Evolutionary conservation across 805 yeast species (phyloP).

Genomic region (Vanderwaltozyma verrucispora): DNA sequence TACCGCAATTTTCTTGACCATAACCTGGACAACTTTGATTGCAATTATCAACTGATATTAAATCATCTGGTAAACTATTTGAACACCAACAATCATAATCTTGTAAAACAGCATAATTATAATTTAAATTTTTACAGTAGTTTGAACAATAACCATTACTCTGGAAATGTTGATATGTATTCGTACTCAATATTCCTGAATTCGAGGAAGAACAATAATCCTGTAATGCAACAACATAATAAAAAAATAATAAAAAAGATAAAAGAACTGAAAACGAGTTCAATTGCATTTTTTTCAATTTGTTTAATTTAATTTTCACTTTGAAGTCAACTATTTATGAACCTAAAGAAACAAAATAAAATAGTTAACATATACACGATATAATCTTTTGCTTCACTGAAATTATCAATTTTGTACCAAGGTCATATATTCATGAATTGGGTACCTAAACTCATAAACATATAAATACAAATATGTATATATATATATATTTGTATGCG

Average conservation of each 20-base stretch:
- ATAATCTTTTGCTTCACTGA: no score
- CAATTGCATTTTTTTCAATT: no score
- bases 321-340: no score
- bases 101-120: slow-evolving; percentile 20
- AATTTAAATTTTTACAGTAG: slow-evolving; percentile 1
- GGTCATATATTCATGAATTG: no score
- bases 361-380: no score
- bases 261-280: neutral
- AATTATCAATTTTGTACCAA: no score
- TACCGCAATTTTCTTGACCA: slow-evolving; percentile 20
- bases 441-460: no score
- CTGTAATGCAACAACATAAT: slow-evolving; percentile 1
- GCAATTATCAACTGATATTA: slow-evolving; percentile 12
- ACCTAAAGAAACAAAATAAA: no score
- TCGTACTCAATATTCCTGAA: slow-evolving; percentile 5
- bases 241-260: neutral
- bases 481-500: no score
- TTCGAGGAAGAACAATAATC: slow-evolving; percentile 8
- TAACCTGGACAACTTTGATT: slow-evolving; percentile 20
- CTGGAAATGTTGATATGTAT: slow-evolving; percentile 4
- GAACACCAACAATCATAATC: slow-evolving; percentile 22
- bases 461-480: no score
- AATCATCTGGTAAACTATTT: slow-evolving; percentile 10
- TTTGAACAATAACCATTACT: slow-evolving; percentile 3
- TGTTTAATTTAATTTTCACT: no score